Evolutionary conservation across 1,139 yeast species (phyloP).

Genomic region (Geotrichum histeridarum): DNA sequence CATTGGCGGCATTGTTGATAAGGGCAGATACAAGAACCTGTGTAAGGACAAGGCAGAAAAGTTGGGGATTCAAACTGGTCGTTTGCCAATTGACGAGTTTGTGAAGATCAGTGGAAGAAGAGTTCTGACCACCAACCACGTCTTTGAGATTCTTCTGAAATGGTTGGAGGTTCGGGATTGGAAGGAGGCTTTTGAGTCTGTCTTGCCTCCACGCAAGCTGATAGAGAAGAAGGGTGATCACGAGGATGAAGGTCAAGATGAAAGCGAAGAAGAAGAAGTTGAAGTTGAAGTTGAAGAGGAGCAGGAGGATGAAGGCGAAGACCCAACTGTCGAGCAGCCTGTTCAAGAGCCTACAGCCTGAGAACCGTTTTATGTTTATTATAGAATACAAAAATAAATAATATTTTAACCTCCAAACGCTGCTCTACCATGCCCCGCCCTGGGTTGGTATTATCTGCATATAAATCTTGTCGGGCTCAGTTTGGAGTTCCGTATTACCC

Average conservation of each 20-base stretch:
- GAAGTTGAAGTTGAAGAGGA: constrained; percentile 9
- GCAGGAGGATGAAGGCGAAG: too few species aligned
- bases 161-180: constrained; percentile 79
- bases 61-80: constrained; percentile 65
- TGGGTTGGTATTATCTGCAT: not conserved
- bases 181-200: constrained; percentile 79
- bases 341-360: not conserved
- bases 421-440: not conserved
- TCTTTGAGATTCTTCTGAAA: constrained; percentile 74
- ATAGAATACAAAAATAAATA: too few species aligned
- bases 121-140: constrained; percentile 92
- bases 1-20: constrained; percentile 95
- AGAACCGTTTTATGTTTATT: not conserved
- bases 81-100: constrained; percentile 82
- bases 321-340: constrained; percentile 1
- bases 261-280: constrained; percentile 1
- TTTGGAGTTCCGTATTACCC: not conserved
- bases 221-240: constrained; percentile 19
- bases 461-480: not conserved
- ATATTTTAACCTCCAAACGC: not conserved
- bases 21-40: constrained; percentile 78
- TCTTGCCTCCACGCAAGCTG: constrained; percentile 76
- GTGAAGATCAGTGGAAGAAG: constrained; percentile 78
- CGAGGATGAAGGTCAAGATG: not conserved
- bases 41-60: constrained; percentile 78